Conservation (phyloP, 1,284 basidiomycete species). For the Naganishia sp. region DNA sequence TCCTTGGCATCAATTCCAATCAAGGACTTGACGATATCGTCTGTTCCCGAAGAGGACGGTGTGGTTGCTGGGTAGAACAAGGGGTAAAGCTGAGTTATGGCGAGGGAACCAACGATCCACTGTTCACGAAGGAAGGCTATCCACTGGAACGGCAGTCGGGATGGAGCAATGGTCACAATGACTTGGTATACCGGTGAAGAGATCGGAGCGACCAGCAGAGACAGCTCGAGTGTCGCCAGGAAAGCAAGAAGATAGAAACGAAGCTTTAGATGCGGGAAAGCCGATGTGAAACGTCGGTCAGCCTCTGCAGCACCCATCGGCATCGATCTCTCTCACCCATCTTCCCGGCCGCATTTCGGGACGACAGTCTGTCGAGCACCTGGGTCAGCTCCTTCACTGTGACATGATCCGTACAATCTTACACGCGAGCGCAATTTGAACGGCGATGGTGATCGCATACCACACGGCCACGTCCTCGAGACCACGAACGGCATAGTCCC, state of each 20-base stretch:
- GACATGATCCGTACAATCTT: neutral
- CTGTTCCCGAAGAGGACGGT: neutral
- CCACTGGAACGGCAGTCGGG: conserved; percentile 14
- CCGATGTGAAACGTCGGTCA: too few species aligned
- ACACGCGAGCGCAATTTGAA: conserved; percentile 20
- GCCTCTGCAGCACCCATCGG: too few species aligned
- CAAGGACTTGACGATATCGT: conserved; percentile 9
- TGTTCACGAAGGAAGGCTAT: conserved; percentile 16
- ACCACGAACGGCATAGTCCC: conserved; percentile 8
- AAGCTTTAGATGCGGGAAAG: neutral
- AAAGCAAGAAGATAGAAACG: conserved; percentile 16
- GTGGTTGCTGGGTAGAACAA: neutral
- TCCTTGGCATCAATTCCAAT: conserved; percentile 13
- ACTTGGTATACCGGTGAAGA: neutral
- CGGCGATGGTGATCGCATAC: conserved; percentile 13
- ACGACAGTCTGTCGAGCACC: conserved; percentile 1
- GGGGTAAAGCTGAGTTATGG: conserved; percentile 19
- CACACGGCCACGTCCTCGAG: conserved; percentile 18
- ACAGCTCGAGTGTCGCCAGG: conserved; percentile 8
- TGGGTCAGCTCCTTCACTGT: neutral
- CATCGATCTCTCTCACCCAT: conserved; percentile 5
- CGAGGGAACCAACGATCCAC: conserved; percentile 19
- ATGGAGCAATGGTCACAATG: neutral
- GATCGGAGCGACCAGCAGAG: conserved; percentile 11
- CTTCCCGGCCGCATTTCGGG: conserved; percentile 20